phyloP scores from a whole-genome alignment of 169 alveolate species.

The Cryptosporidium canis region DNA sequence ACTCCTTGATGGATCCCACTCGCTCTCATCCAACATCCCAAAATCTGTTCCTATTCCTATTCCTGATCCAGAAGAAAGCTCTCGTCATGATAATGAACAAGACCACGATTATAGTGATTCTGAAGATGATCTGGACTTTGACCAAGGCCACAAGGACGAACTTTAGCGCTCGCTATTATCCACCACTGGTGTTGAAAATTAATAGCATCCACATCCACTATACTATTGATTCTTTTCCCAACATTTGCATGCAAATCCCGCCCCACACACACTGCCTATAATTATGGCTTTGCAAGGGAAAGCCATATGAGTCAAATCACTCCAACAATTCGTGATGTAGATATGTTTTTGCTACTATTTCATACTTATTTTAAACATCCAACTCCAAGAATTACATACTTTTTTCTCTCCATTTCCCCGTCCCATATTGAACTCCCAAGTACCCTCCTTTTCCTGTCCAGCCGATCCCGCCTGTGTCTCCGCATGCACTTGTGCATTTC shows the following conservation, averaged over 20 bases:
- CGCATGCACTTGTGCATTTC: no score
- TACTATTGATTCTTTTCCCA: not conserved
- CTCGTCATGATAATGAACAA: not conserved
- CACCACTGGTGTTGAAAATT: not conserved
- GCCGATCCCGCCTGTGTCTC: no score
- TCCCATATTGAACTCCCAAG: no score
- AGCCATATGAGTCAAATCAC: not conserved
- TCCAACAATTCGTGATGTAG: not conserved
- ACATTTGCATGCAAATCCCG: no score
- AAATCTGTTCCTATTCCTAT: conserved; percentile 18
- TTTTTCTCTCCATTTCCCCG: no score
- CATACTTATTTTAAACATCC: no score
- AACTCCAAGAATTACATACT: no score
- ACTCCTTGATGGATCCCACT: conserved; percentile 50
- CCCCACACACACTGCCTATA: no score
- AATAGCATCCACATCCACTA: not conserved
- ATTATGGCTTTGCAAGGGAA: no score
- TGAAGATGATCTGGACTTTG: conserved; percentile 20
- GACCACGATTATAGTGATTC: conserved; percentile 34
- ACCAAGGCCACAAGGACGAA: not conserved
- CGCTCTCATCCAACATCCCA: conserved; percentile 26
- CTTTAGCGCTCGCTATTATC: not conserved
- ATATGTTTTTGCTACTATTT: not conserved
- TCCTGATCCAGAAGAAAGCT: not conserved
- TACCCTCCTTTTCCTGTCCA: no score